Base-by-base conservation (phyloP, 208 protist species). In the Leishmania amazonensis region DNA sequence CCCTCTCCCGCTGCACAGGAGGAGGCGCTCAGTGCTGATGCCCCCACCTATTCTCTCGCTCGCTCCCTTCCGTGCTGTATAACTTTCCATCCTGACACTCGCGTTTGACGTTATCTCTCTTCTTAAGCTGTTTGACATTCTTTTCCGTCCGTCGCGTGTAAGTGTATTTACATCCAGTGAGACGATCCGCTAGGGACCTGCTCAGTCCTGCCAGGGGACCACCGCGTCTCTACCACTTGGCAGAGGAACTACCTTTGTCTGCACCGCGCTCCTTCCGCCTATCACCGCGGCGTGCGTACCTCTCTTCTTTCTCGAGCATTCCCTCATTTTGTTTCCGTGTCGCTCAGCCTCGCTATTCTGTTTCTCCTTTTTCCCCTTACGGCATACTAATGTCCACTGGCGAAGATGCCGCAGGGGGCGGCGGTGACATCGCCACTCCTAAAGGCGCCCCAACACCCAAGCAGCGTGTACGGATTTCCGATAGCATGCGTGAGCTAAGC, bases 401-500 rank as follows among this genome's bases (percentile, higher is more conserved):
- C 28, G 47, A 40, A 17, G 24, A 72, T 31, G 64, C 17, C 49
- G 58, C 80, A 28, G 65, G 13, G 19, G 49, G 38, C 17, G 78
- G 35, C 54, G 31, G 76, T 2, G 76, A 53, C 5, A 68, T 31
- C n/a, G 21, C 49, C 6, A 24, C 78, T 13, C 8, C n/a, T 38
- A 31, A 51, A 19, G 28, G 45, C 0, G 7, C 40, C 45, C 24
- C 68, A 49, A 31, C 24, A 21, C 65, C 76, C 5, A 81, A 54
- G 45, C 15, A 64, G 60, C 57, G 54, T 47, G 75, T 83, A 78
- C 57, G 71, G 45, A 87, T 84, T 38, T 71, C 76, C 21, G 86
- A 85, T 72, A 90, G 85, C 78, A 81, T 92, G 77, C 75, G 71
- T 0, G 82, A 85, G 64, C 68, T 96, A 19, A 87, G 88, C 64